These are phyloP conservation scores for Trichoderma sp. DNA, from an alignment of 2,329 filamentous ascomycete genomes.

Conservation along the genomic window DNA sequence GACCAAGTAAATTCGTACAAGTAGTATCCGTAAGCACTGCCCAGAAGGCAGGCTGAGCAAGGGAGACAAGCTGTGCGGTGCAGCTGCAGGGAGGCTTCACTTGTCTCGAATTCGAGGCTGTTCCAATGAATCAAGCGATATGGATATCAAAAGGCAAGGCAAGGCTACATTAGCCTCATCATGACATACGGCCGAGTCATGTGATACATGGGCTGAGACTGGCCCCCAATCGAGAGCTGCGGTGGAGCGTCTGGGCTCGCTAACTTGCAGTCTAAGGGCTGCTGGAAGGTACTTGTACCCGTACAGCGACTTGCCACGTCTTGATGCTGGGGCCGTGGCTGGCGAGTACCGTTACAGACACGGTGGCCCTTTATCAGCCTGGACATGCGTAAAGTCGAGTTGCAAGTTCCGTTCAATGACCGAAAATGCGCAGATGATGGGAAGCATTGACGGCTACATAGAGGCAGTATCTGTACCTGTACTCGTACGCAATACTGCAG, in stretches of 20 bases:
- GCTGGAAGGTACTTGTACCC: not conserved
- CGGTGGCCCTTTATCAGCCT: not conserved
- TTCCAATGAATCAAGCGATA: not conserved
- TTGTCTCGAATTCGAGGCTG: constrained; percentile 3
- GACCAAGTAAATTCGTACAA: not conserved
- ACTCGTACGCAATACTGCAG: not conserved
- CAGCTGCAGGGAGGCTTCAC: not conserved
- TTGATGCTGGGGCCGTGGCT: not conserved
- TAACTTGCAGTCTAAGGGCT: not conserved
- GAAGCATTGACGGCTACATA: not conserved
- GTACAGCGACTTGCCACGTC: constrained; percentile 6
- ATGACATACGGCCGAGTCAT: constrained; percentile 8
- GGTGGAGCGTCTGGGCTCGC: constrained; percentile 1
- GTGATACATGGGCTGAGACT: constrained; percentile 18
- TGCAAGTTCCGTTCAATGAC: not conserved
- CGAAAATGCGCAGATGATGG: not conserved
- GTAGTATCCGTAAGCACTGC: not conserved
- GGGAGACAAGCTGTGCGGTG: not conserved
- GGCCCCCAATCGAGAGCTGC: constrained; percentile 12
- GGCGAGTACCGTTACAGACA: not conserved
- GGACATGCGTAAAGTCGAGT: not conserved
- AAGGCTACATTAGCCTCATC: not conserved
- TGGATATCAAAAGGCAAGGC: not conserved
- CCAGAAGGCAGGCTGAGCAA: not conserved
- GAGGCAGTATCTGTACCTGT: not conserved